phyloP scores from a whole-genome alignment of 148 eudicot genomes.

The Chenopodium suecicum region DNA sequence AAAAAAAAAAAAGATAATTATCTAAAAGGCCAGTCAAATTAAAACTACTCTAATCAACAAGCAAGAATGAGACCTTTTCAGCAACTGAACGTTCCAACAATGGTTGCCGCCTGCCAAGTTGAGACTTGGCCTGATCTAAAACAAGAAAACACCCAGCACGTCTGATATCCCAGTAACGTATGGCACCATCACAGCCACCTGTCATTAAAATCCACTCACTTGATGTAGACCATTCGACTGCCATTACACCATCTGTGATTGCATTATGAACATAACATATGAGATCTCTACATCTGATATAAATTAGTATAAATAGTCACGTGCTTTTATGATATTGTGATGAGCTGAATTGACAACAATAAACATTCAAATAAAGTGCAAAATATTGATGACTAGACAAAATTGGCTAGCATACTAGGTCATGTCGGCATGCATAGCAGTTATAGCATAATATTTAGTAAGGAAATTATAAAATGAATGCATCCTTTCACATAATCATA shows the following conservation, averaged over 20 bases:
- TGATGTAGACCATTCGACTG: conserved; percentile 94
- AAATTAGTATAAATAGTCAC: neutral
- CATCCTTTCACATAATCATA: no score
- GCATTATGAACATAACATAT: conserved; percentile 10
- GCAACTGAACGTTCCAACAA: conserved; percentile 42
- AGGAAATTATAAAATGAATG: no score
- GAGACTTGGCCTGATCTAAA: conserved; percentile 84
- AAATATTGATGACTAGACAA: neutral
- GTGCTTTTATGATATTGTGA: neutral
- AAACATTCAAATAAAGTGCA: neutral
- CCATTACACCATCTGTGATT: conserved; percentile 79
- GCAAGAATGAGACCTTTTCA: conserved; percentile 57
- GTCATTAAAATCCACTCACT: conserved; percentile 95
- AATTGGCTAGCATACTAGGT: neutral
- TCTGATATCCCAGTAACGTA: conserved; percentile 96
- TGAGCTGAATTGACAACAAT: neutral
- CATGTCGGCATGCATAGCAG: neutral
- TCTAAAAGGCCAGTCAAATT: no score
- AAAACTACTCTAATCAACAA: neutral
- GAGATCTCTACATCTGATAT: neutral
- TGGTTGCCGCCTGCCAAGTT: conserved; percentile 87
- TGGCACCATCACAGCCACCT: conserved; percentile 98
- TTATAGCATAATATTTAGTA: no score
- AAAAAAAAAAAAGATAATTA: no score
- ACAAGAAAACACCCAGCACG: conserved; percentile 96